Base-by-base conservation (phyloP, 495 filamentous ascomycete genomes). In the Penicillium waksmanii region DNA sequence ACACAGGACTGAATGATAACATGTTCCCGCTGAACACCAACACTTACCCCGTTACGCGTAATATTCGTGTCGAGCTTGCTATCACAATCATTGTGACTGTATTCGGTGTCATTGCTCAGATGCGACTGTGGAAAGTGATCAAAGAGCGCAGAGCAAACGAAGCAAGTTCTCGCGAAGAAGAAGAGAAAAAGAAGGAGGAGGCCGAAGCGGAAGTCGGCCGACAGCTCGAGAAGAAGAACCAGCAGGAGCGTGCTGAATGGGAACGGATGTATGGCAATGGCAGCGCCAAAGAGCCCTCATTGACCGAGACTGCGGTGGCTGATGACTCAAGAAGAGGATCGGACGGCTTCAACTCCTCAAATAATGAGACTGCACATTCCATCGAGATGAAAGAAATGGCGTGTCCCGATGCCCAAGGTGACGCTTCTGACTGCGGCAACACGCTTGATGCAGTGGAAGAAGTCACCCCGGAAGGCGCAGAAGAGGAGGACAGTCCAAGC, bases 111-210 rank as follows among this genome's bases (percentile, higher is more conserved):
- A 82, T 95, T 43, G 96, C 90, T 3, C 94, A 97, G 71, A 74
- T 96, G 60, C 88, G 86, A 57, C 76, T 97, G 9, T 97, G 94
- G 94, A 89, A 88, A 52, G 80, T 97, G n/a, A 84, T 97, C 52
- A 87, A 89, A 62, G 84, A 91, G 53, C 81, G 87, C 49, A 79
- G 91, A 18, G 81, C 84, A 17, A 83, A 83, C 62, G 87, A 84
- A 53, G 84, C 84, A 15, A 79, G 76, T 11, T 79, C 82, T 40
- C 73, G 77, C 23, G 74, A 81, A 15, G 80, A 88, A 56, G 84
- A 84, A 25, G 77, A 85, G 57, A 76, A 76, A 17, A 79, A 81
- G 63, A 78, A 85, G 11, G 82, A 92, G n/a, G 82, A 84, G 63
- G 83, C 87, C 44, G 92, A 98, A 60, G 84, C 85, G 43, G 84